Evolutionary conservation across 768 basidiomycete genomes (phyloP).

Genomic region (Pulveroboletus ravenelii): DNA sequence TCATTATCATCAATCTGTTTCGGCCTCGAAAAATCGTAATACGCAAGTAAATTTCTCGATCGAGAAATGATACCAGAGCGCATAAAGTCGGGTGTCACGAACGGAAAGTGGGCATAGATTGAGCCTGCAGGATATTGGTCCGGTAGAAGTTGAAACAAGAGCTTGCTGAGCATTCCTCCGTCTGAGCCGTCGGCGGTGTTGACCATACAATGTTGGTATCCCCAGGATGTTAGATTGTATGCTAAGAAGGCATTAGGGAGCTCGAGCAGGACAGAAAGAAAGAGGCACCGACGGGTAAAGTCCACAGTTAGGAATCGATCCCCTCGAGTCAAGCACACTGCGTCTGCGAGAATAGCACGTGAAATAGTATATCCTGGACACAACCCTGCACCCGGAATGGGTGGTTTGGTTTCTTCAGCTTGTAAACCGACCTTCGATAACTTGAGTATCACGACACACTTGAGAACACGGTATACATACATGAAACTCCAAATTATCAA

Average conservation of each 20-base stretch:
- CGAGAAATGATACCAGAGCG: conserved; percentile 41
- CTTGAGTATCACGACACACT: neutral
- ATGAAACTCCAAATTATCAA: conserved; percentile 77
- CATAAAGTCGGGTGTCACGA: conserved; percentile 52
- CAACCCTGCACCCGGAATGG: conserved; percentile 65
- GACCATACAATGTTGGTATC: conserved; percentile 65
- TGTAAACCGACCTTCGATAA: conserved; percentile 52
- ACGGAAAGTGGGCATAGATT: conserved; percentile 77
- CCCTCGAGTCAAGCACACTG: conserved; percentile 69
- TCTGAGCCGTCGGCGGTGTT: conserved; percentile 64
- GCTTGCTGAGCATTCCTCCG: conserved; percentile 69
- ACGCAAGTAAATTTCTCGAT: conserved; percentile 27
- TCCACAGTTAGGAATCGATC: conserved; percentile 78
- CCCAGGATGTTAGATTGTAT: conserved; percentile 74
- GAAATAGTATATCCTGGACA: conserved; percentile 84
- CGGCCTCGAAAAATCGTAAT: conserved; percentile 63
- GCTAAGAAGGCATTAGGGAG: conserved; percentile 37
- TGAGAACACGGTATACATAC: conserved; percentile 34
- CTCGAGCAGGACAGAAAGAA: neutral
- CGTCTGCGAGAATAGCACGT: conserved; percentile 78
- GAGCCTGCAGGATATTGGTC: conserved; percentile 61
- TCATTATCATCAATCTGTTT: neutral
- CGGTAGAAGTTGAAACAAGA: conserved; percentile 70
- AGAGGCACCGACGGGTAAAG: conserved; percentile 56
- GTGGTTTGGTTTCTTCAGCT: conserved; percentile 66